Evolutionary conservation across 768 basidiomycete species (phyloP).

Genomic region (Pleurotus platypus): DNA sequence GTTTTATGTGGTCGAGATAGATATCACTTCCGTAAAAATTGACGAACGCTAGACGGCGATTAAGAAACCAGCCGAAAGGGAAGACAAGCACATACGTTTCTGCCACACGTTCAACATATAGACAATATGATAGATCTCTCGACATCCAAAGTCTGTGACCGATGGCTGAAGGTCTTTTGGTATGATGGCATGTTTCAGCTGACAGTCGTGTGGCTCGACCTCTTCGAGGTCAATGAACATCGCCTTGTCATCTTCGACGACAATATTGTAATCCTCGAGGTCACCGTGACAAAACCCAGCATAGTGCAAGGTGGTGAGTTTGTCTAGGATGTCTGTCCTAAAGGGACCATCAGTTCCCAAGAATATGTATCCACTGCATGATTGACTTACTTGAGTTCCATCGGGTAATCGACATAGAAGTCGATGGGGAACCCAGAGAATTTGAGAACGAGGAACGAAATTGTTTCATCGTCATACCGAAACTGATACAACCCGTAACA

Average conservation of each 20-base stretch:
- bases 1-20: not conserved
- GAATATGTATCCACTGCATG: not conserved
- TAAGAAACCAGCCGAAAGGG: not conserved
- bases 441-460: not conserved
- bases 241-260: not conserved
- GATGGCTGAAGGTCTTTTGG: not conserved
- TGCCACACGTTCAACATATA: not conserved
- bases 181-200: not conserved
- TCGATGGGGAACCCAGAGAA: not conserved
- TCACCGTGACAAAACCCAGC: not conserved
- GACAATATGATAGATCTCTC: not conserved
- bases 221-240: not conserved
- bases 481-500: not conserved
- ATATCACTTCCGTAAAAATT: not conserved
- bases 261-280: not conserved
- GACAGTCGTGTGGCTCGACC: not conserved
- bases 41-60: not conserved
- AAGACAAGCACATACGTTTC: not conserved
- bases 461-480: not conserved
- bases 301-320: not conserved
- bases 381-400: not conserved
- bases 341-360: not conserved
- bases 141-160: not conserved
- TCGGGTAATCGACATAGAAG: not conserved
- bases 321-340: not conserved